These are phyloP conservation scores for Nelumbo lutea DNA, from an alignment of 164 flowering plant genomes.

Conservation along the genomic window DNA sequence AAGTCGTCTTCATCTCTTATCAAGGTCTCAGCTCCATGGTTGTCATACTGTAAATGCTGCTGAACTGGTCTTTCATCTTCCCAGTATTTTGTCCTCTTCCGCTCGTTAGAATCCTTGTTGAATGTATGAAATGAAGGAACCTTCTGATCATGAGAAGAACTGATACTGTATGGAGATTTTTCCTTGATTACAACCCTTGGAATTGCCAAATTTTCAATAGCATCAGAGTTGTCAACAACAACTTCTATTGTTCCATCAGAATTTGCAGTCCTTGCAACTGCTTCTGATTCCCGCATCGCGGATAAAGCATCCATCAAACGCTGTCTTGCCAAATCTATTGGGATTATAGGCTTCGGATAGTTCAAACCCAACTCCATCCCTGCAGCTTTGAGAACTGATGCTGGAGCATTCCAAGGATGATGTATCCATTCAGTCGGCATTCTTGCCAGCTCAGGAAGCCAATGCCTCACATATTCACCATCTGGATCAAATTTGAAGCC, in stretches of 20 bases:
- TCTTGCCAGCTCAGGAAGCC: conserved; percentile 95
- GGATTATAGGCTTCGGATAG: conserved; percentile 84
- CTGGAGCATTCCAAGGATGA: conserved; percentile 96
- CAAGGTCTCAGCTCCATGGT: conserved; percentile 22
- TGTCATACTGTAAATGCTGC: conserved; percentile 11
- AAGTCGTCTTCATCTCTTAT: conserved; percentile 47
- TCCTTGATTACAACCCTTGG: conserved; percentile 28
- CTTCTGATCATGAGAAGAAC: conserved; percentile 31
- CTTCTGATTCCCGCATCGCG: conserved; percentile 57
- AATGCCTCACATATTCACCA: conserved; percentile 86
- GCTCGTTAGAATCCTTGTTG: conserved; percentile 20
- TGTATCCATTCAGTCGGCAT: conserved; percentile 95
- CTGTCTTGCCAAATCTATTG: conserved; percentile 62
- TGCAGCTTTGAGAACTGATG: conserved; percentile 54
- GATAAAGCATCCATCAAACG: conserved; percentile 52
- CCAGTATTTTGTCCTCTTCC: conserved; percentile 34
- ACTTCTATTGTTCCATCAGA: conserved; percentile 51
- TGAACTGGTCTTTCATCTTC: conserved; percentile 28
- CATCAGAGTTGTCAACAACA: conserved; percentile 50
- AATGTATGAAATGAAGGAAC: conserved; percentile 58
- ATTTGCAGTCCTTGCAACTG: conserved; percentile 34
- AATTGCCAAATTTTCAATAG: conserved; percentile 18
- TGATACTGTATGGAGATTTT: conserved; percentile 28
- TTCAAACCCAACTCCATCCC: conserved; percentile 87
- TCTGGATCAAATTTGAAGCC: conserved; percentile 81